Evolutionary conservation across 345 rosid genomes (phyloP).

Genomic region (Ceriops zippeliana): DNA sequence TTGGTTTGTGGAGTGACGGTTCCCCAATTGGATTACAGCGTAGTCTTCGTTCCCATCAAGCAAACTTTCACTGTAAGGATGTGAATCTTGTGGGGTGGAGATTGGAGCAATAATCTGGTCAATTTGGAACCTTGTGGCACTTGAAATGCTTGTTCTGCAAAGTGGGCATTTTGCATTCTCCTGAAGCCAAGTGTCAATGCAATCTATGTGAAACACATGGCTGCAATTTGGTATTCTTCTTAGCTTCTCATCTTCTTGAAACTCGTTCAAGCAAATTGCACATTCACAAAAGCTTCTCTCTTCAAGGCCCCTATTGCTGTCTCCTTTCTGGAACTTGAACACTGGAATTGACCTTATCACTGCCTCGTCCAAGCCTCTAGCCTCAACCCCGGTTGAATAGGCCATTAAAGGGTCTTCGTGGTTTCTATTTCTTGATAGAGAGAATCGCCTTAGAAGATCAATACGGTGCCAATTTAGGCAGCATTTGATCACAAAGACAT

Average conservation of each 20-base stretch:
- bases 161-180: constrained; percentile 81
- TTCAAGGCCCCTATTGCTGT: constrained; percentile 31
- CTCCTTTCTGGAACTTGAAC: constrained; percentile 54
- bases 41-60: constrained; percentile 49
- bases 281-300: constrained; percentile 51
- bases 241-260: constrained; percentile 72
- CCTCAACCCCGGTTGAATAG: constrained; percentile 34
- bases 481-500: constrained; percentile 80
- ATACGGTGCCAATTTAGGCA: constrained; percentile 80
- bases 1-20: constrained; percentile 19
- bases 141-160: constrained; percentile 71
- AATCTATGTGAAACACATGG: constrained; percentile 86
- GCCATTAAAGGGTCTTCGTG: constrained; percentile 48
- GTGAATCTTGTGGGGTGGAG: constrained; percentile 44
- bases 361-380: constrained; percentile 72
- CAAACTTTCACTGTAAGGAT: constrained; percentile 19
- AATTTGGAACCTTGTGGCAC: constrained; percentile 25
- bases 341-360: constrained; percentile 80
- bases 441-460: constrained; percentile 60
- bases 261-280: constrained; percentile 77
- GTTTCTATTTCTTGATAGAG: constrained; percentile 47
- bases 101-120: constrained; percentile 42
- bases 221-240: constrained; percentile 62
- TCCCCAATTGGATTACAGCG: constrained; percentile 67
- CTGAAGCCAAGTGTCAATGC: constrained; percentile 94